Conservation (phyloP, 306 rosid species). For the Lablab purpureus region DNA sequence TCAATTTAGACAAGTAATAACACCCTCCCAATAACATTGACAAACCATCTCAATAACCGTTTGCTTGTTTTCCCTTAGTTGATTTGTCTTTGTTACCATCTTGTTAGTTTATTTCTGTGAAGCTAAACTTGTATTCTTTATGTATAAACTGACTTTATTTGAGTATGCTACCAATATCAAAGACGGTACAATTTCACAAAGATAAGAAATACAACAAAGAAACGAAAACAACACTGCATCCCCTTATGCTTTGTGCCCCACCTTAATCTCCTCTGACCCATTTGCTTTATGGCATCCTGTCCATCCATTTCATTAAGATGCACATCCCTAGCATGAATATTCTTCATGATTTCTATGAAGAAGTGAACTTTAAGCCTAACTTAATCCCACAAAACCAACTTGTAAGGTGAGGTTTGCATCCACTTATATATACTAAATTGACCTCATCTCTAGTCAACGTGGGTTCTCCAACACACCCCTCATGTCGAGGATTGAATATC, state of each 20-base stretch:
- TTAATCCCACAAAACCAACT: too few relatives aligned
- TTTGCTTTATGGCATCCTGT: not conserved
- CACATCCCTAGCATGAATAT: not conserved
- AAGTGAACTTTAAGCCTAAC: too few relatives aligned
- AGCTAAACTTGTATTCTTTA: conserved; percentile 6
- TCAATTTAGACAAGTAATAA: conserved; percentile 25
- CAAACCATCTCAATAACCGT: conserved; percentile 22
- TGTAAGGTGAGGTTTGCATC: too few relatives aligned
- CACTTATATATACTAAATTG: too few relatives aligned
- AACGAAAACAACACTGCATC: not conserved
- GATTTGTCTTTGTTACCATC: conserved; percentile 8
- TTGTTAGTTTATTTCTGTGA: conserved; percentile 7
- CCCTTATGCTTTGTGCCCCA: not conserved
- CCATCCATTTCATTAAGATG: not conserved
- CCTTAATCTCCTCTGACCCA: not conserved
- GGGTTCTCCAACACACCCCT: too few relatives aligned
- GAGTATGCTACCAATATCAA: not conserved
- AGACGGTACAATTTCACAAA: not conserved
- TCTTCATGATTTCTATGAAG: conserved; percentile 14
- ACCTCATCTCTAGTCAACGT: too few relatives aligned
- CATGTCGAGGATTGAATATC: too few relatives aligned
- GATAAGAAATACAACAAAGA: not conserved
- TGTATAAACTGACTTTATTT: conserved; percentile 9
- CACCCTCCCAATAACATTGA: conserved; percentile 10
- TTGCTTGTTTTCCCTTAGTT: conserved; percentile 25